Conservation (phyloP, 306 rosid genomes). For the Sicyos baderoa region DNA sequence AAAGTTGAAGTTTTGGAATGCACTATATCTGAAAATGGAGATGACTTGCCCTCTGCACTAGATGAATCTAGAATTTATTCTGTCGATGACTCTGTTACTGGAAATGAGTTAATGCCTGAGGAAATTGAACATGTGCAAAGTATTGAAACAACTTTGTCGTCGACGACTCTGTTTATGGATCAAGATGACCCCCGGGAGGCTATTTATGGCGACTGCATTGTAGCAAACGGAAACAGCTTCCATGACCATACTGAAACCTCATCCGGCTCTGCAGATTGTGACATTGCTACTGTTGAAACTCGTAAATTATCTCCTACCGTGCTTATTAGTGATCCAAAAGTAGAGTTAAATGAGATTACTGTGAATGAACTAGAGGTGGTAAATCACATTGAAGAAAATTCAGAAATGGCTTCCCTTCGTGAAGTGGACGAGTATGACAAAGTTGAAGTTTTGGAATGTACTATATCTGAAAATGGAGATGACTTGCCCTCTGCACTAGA, state of each 20-base stretch:
- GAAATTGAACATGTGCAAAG: conserved; percentile 6
- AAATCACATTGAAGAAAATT: background rate
- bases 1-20: conserved; percentile 1
- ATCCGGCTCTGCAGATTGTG: conserved; percentile 1
- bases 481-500: conserved; percentile 8
- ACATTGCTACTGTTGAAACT: background rate
- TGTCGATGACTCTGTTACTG: conserved; percentile 18
- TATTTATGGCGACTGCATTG: too few relatives aligned
- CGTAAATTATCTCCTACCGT: background rate
- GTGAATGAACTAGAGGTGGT: conserved; percentile 7
- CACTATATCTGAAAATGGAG: background rate
- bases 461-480: background rate
- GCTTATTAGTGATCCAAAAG: background rate
- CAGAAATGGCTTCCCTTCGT: background rate
- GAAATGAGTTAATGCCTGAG: conserved; percentile 15
- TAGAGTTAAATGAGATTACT: background rate
- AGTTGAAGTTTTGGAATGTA: conserved; percentile 4
- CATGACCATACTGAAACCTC: background rate
- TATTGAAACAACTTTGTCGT: too few relatives aligned
- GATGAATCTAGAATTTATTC: background rate
- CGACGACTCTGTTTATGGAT: too few relatives aligned
- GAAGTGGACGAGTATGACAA: background rate
- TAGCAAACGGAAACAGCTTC: background rate
- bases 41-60: conserved; percentile 7
- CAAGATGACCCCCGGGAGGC: too few relatives aligned